phyloP scores from a whole-genome alignment of 108 stramenopile genomes.

The Parmales sp. region DNA sequence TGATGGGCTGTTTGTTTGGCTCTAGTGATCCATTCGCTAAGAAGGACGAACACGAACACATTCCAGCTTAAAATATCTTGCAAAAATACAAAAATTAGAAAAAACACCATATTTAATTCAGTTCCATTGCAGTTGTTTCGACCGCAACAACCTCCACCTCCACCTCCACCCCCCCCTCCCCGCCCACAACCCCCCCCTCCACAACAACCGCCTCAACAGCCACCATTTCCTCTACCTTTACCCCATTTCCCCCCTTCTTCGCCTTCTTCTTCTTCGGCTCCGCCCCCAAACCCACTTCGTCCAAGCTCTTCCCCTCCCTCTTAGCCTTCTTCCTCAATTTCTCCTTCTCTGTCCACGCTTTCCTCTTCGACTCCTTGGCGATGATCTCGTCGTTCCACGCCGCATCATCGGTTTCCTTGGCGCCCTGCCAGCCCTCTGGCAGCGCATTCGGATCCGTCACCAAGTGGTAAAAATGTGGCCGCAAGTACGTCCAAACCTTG shows the following conservation, averaged over 20 bases:
- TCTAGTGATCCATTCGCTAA: no score
- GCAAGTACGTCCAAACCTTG: neutral
- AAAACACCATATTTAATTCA: no score
- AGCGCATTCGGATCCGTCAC: neutral
- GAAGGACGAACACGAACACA: no score
- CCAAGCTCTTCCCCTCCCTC: neutral
- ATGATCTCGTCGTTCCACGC: neutral
- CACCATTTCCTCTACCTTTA: neutral
- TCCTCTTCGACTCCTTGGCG: neutral
- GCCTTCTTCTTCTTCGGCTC: neutral
- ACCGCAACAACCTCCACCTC: no score
- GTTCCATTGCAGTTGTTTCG: no score
- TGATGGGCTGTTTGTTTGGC: no score
- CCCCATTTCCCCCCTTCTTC: neutral
- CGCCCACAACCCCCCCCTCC: no score
- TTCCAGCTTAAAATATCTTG: no score
- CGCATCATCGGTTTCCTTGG: neutral
- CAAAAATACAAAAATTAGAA: no score
- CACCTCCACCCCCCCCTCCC: no score
- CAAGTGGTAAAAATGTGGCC: neutral
- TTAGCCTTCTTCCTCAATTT: neutral
- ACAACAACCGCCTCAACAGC: neutral
- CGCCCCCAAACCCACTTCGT: no score
- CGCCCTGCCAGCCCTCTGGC: neutral
- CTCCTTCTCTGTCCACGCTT: neutral